phyloP scores from a whole-genome alignment of 2,329 filamentous ascomycete genomes.

The Alternaria ethzedia region DNA sequence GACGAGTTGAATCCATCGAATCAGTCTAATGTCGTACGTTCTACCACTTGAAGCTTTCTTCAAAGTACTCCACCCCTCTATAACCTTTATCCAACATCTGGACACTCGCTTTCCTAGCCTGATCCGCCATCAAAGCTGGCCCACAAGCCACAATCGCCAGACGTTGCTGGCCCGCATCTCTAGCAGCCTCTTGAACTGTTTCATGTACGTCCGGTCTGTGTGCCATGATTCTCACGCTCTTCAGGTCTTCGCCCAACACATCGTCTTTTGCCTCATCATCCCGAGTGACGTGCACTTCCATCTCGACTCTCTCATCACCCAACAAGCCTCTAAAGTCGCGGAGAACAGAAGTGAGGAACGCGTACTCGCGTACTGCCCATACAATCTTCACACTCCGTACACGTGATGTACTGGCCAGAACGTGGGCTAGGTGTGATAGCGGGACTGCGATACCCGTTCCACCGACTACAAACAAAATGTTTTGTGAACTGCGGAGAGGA shows the following conservation, averaged over 20 bases:
- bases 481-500: slow-evolving; percentile 51
- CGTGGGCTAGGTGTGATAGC: slow-evolving; percentile 34
- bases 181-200: slow-evolving; percentile 43
- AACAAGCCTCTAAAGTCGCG: slow-evolving; percentile 29
- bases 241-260: slow-evolving; percentile 18
- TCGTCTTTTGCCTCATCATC: slow-evolving; percentile 33
- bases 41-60: slow-evolving; percentile 57
- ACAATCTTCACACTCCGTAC: slow-evolving; percentile 35
- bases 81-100: slow-evolving; percentile 36
- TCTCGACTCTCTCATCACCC: slow-evolving; percentile 30
- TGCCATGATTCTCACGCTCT: slow-evolving; percentile 34
- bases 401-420: slow-evolving; percentile 22
- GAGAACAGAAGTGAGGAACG: slow-evolving; percentile 33
- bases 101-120: slow-evolving; percentile 51
- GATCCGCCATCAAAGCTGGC: slow-evolving; percentile 54
- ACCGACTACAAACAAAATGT: slow-evolving; percentile 46
- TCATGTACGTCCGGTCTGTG: slow-evolving; percentile 50
- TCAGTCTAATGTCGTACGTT: neutral
- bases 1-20: neutral
- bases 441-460: slow-evolving; percentile 46
- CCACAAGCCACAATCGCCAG: slow-evolving; percentile 55
- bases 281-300: slow-evolving; percentile 37
- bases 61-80: slow-evolving; percentile 52
- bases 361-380: slow-evolving; percentile 44
- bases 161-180: slow-evolving; percentile 32